Evolutionary conservation across 371 early-diverging fungal species (phyloP).

Genomic region (Funneliformis caledonium): DNA sequence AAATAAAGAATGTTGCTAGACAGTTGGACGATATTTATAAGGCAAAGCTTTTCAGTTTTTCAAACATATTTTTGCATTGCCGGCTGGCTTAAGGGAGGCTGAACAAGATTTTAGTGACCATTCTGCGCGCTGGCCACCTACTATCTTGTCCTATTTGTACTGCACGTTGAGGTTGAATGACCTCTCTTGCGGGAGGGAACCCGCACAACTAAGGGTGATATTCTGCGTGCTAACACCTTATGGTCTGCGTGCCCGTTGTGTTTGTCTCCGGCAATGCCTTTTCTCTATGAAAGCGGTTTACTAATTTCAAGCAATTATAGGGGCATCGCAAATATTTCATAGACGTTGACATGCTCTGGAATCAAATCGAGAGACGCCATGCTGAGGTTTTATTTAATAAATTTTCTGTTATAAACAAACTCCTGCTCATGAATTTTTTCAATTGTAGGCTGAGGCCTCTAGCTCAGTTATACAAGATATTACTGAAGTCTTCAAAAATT

Average conservation of each 20-base stretch:
- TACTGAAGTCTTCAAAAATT: constrained; percentile 2
- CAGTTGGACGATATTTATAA: neutral
- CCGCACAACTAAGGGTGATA: neutral
- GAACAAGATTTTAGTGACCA: neutral
- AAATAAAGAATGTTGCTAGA: neutral
- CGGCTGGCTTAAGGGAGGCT: neutral
- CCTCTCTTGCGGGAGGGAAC: neutral
- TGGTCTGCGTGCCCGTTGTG: neutral
- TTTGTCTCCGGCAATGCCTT: neutral
- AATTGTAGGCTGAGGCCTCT: neutral
- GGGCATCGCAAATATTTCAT: constrained; percentile 4
- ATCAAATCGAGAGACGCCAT: constrained; percentile 4
- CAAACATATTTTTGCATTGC: neutral
- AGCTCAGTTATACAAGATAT: constrained; percentile 9
- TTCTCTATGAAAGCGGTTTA: neutral
- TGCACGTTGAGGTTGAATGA: neutral
- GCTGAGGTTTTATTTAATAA: constrained; percentile 17
- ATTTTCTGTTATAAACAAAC: constrained; percentile 30
- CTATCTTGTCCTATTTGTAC: neutral
- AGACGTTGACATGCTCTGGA: constrained; percentile 13
- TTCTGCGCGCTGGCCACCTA: neutral
- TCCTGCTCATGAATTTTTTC: neutral
- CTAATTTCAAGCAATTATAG: neutral
- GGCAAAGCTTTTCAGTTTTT: neutral
- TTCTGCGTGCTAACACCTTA: neutral